Conservation (phyloP, 129 eudicot species). For the Silybum marianum region DNA sequence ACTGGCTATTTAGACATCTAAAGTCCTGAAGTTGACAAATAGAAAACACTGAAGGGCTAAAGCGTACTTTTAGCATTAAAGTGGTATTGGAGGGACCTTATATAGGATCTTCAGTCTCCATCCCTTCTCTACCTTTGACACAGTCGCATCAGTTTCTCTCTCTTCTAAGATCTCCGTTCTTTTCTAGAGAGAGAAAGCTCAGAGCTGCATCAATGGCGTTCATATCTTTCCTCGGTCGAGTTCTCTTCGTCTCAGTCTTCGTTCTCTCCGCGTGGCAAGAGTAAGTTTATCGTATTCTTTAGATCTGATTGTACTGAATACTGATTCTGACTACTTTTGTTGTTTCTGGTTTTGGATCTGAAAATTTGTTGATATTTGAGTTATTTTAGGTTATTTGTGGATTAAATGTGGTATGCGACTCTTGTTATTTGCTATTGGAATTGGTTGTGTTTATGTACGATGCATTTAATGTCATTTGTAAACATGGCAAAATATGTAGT, state of each 20-base stretch:
- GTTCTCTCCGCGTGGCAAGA: conserved; percentile 75
- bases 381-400: background rate
- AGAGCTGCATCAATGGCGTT: conserved; percentile 50
- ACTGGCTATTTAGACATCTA: background rate
- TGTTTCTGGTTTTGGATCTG: conserved; percentile 15
- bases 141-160: conserved; percentile 37
- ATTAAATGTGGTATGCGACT: background rate
- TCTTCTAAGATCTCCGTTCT: conserved; percentile 18
- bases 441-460: background rate
- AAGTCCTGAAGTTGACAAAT: background rate
- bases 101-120: background rate
- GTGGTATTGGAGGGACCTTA: conserved; percentile 4
- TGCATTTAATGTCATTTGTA: background rate
- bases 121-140: background rate
- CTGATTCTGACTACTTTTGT: background rate
- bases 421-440: background rate
- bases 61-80: background rate
- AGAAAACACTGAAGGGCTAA: conserved; percentile 1
- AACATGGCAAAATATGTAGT: background rate
- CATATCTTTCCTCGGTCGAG: conserved; percentile 56
- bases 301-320: conserved; percentile 36
- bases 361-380: background rate
- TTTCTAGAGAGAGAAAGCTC: conserved; percentile 30
- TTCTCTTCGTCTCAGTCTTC: conserved; percentile 66
- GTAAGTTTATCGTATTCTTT: conserved; percentile 33